phyloP scores from a whole-genome alignment of 208 protist genomes.

The Crithidia acanthocephali region DNA sequence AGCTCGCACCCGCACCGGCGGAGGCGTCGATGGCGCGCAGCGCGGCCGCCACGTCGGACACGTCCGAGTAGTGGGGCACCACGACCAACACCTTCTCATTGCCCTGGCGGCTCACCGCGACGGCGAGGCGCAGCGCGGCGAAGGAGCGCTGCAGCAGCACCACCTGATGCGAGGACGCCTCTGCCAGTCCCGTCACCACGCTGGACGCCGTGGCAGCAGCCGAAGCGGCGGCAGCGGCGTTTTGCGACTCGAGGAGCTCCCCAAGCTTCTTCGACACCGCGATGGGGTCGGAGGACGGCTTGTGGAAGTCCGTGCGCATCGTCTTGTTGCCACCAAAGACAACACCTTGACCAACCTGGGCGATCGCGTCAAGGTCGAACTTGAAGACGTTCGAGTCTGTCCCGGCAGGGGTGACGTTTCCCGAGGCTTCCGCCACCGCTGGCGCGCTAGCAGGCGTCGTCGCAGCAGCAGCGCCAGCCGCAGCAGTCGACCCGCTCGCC shows the following conservation, averaged over 20 bases:
- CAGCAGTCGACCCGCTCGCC: constrained; percentile 2
- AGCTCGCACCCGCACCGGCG: background rate
- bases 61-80: constrained; percentile 79
- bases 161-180: constrained; percentile 46
- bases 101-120: constrained; percentile 31
- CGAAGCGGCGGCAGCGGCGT: background rate
- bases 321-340: constrained; percentile 78
- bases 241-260: constrained; percentile 44
- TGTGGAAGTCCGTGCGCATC: constrained; percentile 64
- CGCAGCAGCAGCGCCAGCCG: constrained; percentile 1
- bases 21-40: constrained; percentile 38
- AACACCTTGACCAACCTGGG: constrained; percentile 81
- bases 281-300: constrained; percentile 43
- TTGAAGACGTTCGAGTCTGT: constrained; percentile 81
- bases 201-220: background rate
- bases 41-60: constrained; percentile 48
- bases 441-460: constrained; percentile 2
- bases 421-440: constrained; percentile 35
- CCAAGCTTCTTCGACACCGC: constrained; percentile 54
- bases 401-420: constrained; percentile 31
- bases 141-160: constrained; percentile 52
- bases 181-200: constrained; percentile 26
- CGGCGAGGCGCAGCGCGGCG: constrained; percentile 54
- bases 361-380: constrained; percentile 85
- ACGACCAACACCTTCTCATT: constrained; percentile 77